Evolutionary conservation across 148 eudicot genomes (phyloP).

Genomic region (Pharnaceum exiguum): DNA sequence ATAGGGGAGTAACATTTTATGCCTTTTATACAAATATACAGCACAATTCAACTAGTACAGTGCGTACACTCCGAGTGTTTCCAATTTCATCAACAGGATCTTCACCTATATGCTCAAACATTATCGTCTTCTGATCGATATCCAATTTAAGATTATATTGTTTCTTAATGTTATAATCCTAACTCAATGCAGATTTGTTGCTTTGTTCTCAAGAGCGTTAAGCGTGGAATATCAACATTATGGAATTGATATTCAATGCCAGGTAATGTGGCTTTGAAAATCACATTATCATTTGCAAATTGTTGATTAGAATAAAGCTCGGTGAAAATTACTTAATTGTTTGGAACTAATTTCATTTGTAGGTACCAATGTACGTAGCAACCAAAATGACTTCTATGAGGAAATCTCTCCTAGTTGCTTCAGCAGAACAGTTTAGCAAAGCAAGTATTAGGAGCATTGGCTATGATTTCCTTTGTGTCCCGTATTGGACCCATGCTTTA

Average conservation of each 20-base stretch:
- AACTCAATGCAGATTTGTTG: constrained; percentile 31
- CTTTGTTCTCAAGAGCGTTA: constrained; percentile 48
- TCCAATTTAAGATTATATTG: background rate
- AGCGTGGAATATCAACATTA: constrained; percentile 54
- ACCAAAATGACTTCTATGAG: constrained; percentile 50
- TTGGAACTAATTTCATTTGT: background rate
- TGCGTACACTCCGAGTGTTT: too few species aligned
- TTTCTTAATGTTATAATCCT: background rate
- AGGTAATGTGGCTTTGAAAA: constrained; percentile 30
- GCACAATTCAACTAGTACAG: too few species aligned
- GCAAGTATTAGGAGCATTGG: constrained; percentile 59
- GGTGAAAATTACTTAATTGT: too few species aligned
- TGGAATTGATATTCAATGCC: constrained; percentile 70
- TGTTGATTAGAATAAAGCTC: too few species aligned
- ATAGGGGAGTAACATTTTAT: too few species aligned
- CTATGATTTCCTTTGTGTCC: constrained; percentile 44
- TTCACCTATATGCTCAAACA: too few species aligned
- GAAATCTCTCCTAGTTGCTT: constrained; percentile 54
- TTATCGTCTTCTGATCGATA: too few species aligned
- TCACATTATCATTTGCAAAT: too few species aligned
- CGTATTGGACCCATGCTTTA: constrained; percentile 62
- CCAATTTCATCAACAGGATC: too few species aligned
- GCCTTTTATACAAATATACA: too few species aligned
- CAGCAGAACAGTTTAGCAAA: constrained; percentile 49
- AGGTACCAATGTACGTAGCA: constrained; percentile 59